Evolutionary conservation across 305 asterid genomes (phyloP), one percentile per base, ranked within the genome.

Genomic region (Euphrasia arctica): DNA sequence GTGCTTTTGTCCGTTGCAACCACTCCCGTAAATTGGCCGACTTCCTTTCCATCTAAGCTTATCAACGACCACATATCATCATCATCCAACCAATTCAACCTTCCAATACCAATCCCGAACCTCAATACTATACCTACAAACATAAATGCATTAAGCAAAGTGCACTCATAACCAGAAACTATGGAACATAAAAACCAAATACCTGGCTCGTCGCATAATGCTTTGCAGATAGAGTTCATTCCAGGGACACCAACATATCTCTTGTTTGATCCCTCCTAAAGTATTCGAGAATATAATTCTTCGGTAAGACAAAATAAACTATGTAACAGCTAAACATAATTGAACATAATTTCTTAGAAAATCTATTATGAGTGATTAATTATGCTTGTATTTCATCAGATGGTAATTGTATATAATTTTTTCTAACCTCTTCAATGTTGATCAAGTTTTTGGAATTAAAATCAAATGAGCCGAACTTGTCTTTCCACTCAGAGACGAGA

Each of bases 181-280:
- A 6, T 12, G 56, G 22, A 13, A 64, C 13, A 60, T 48, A 45
- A 22, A 45, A 63, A 47, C 34, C 43, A 55, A 82, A 62, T 75
- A 91, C 98, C 98, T 48, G 91, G 82, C 77, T 91, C 95, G 28
- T 55, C 64, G 70, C 87, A 86, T 77, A 89, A 81, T 39, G 95
- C 86, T 78, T 64, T 81, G 83, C 96, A 89, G 70, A 89, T 76
- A 48, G 95, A 83, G 81, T 86, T 91, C 98, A 91, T 91, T 72
- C 96, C 96, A 15, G 98, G 95, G 50, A 89, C 70, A 54, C 96
- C 98, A 49, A 89, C 92, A 77, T 83, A 89, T 77, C 79, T 91
- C 81, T 78, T 78, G 70, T 58, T 74, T 75, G 68, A 60, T 73
- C 71, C 90, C 71, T 86, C 94, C 98, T 91, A 78, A 55, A 77